Conservation (phyloP, 345 rosid genomes). For the Pistacia atlantica region DNA sequence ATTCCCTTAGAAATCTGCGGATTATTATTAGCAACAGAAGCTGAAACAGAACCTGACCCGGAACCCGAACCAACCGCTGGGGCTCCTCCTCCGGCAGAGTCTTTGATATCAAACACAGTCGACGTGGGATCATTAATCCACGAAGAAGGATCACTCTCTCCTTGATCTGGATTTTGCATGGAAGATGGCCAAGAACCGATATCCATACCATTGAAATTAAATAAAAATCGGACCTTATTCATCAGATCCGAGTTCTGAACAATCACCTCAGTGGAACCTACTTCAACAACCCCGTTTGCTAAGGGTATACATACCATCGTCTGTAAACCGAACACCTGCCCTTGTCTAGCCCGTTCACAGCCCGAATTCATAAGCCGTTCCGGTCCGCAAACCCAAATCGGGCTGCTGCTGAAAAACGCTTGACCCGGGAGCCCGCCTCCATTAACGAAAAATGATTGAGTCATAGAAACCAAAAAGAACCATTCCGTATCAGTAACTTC, state of each 20-base stretch:
- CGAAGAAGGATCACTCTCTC: constrained; percentile 74
- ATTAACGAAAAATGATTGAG: constrained; percentile 60
- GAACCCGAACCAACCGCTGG: constrained; percentile 6
- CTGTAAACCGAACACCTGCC: constrained; percentile 69
- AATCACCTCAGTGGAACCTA: constrained; percentile 81
- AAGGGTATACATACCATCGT: constrained; percentile 84
- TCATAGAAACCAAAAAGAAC: constrained; percentile 95
- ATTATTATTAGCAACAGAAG: constrained; percentile 19
- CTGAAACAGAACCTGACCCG: neutral
- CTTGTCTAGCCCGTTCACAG: constrained; percentile 80
- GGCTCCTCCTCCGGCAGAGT: constrained; percentile 2
- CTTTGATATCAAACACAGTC: constrained; percentile 41
- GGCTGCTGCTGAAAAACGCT: constrained; percentile 51
- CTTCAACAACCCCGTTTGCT: constrained; percentile 80
- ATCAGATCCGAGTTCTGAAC: constrained; percentile 70
- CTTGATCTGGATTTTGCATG: constrained; percentile 60
- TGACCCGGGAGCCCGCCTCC: constrained; percentile 82
- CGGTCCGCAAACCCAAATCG: constrained; percentile 71
- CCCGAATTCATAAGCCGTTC: constrained; percentile 58
- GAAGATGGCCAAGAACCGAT: constrained; percentile 55
- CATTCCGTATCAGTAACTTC: constrained; percentile 96
- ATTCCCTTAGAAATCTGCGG: constrained; percentile 38
- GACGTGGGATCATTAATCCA: constrained; percentile 74
- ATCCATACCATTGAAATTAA: constrained; percentile 57
- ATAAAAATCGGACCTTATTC: constrained; percentile 65